These are phyloP conservation scores for Hanseniaspora singularis DNA, from an alignment of 805 yeast species.

Conservation along the genomic window DNA sequence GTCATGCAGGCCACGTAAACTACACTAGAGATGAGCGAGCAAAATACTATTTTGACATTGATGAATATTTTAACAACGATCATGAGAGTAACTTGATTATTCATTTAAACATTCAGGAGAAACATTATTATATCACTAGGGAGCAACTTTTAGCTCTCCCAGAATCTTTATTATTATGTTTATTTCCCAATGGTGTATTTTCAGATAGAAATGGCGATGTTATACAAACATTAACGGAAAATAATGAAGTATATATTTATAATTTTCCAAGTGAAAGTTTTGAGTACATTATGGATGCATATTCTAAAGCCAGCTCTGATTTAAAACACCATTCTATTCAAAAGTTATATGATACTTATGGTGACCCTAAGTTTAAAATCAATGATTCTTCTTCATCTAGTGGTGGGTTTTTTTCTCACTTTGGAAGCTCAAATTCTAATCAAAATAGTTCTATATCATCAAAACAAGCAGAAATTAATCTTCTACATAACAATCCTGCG, in stretches of 20 bases:
- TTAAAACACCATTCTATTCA: constrained; percentile 33
- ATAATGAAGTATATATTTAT: constrained; percentile 59
- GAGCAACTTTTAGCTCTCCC: constrained; percentile 88
- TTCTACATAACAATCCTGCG: constrained; percentile 71
- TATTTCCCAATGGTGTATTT: constrained; percentile 85
- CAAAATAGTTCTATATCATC: constrained; percentile 21
- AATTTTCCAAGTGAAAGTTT: constrained; percentile 82
- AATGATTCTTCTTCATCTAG: constrained; percentile 5
- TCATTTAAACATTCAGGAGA: constrained; percentile 66
- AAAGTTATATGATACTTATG: constrained; percentile 29
- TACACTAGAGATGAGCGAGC: constrained; percentile 12
- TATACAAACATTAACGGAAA: constrained; percentile 65
- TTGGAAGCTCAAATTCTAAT: constrained; percentile 14
- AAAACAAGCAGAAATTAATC: constrained; percentile 13
- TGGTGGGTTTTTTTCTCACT: constrained; percentile 23
- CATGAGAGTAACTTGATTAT: constrained; percentile 39
- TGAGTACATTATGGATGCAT: constrained; percentile 63
- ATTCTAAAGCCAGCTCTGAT: constrained; percentile 57
- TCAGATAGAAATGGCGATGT: constrained; percentile 65
- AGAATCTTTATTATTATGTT: constrained; percentile 71
- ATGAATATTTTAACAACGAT: constrained; percentile 11
- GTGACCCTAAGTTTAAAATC: constrained; percentile 12
- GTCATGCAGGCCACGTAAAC: constrained; percentile 3
- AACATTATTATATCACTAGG: constrained; percentile 60
- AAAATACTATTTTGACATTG: constrained; percentile 11